Evolutionary conservation across 2,329 filamentous ascomycete species (phyloP).

Genomic region (Arthrinium phaeospermum): DNA sequence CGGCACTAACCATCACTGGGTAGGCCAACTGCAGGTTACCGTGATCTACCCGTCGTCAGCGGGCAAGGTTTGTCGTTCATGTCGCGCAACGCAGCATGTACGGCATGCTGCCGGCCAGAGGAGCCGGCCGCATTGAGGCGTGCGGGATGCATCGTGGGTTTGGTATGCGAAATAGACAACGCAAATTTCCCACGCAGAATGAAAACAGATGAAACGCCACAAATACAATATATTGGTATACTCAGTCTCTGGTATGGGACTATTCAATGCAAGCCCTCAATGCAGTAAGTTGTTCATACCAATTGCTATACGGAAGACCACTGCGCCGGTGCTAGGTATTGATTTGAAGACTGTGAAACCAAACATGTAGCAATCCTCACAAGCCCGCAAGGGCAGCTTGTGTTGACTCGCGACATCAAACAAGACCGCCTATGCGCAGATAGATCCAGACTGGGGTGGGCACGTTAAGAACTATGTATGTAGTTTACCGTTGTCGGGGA

Average conservation of each 20-base stretch:
- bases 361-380: neutral
- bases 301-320: neutral
- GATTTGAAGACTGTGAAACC: neutral
- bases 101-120: neutral
- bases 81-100: neutral
- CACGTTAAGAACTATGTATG: neutral
- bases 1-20: neutral
- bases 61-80: neutral
- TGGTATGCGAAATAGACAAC: neutral
- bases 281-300: neutral
- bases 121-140: neutral
- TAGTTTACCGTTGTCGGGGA: neutral
- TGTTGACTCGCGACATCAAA: neutral
- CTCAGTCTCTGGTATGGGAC: neutral
- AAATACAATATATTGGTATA: neutral
- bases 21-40: neutral
- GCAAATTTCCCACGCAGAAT: neutral
- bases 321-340: neutral
- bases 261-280: neutral
- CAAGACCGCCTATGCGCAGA: neutral
- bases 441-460: neutral
- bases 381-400: neutral
- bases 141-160: neutral
- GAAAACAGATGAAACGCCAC: neutral
- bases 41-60: conserved; percentile 2